Base-by-base conservation (phyloP, 345 rosid species). In the Stellera chamaejasme region DNA sequence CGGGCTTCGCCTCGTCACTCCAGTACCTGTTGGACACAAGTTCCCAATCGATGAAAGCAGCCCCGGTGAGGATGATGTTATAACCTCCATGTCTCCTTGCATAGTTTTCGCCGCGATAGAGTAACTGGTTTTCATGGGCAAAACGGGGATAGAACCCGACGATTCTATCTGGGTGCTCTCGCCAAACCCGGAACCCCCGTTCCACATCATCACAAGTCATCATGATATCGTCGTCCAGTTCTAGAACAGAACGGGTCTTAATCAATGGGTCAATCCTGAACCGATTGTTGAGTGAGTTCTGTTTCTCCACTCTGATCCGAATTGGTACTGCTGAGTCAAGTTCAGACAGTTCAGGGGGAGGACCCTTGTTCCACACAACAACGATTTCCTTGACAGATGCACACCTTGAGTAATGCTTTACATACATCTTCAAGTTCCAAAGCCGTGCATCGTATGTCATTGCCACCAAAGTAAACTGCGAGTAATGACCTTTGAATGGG, bases 401-500 rank as follows among this genome's bases (percentile, higher is more conserved):
- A 52, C 97, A 90, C 52, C 83, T 82, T 10, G 97, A 90, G 67
- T 90, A 90, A 68, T 84, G 97, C 62, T 77, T 82, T 28, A 84
- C 77, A 43, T 78, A 86, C 90, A 90, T 79, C 68, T 83, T 90
- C 72, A 90, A 71, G 69, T 90, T 90, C 97, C 97, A 90, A 9
- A 86, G 85, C 44, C 97, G 97, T 43, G 97, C 90, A 39, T 86
- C 95, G n/a, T 84, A 87, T 2, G 97, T 90, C 97, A 90, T 86
- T 6, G 97, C 80, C 47, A 82, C 66, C 61, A 90, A 52, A 25
- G 97, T 90, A 77, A 90, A 90, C 68, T 86, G 88, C 43, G 97
- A 90, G 66, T 71, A 63, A 50, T 80, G 75, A 62, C 90, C 84
- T 43, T 82, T 79, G 62, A 71, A 65, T 0, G 65, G 69, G 70